Conservation (phyloP, 1,284 basidiomycete species). For the Fistulinella cinereoalba region DNA sequence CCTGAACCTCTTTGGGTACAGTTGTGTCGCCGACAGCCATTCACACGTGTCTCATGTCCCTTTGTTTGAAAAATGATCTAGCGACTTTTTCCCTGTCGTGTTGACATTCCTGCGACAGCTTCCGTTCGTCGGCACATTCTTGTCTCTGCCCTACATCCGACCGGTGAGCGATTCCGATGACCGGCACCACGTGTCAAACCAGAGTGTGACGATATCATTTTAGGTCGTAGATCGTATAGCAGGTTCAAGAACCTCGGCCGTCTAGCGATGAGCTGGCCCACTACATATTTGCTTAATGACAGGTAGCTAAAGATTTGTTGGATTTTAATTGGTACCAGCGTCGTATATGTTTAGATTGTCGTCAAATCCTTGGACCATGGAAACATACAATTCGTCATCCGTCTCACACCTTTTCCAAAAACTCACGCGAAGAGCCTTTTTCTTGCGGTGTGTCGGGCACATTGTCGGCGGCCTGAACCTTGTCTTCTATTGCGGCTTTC, state of each 20-base stretch:
- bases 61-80: constrained; percentile 37
- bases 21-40: constrained; percentile 7
- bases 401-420: constrained; percentile 5
- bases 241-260: constrained; percentile 73
- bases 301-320: constrained; percentile 13
- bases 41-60: constrained; percentile 8
- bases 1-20: constrained; percentile 96
- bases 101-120: constrained; percentile 94
- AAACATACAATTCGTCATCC: constrained; percentile 1
- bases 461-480: not conserved
- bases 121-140: constrained; percentile 85
- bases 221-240: constrained; percentile 73
- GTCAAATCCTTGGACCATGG: constrained; percentile 1
- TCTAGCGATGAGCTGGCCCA: constrained; percentile 39
- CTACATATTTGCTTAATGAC: constrained; percentile 1
- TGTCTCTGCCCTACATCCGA: constrained; percentile 85
- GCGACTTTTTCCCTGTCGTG: constrained; percentile 99
- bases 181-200: not conserved
- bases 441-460: constrained; percentile 6
- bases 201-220: constrained; percentile 5
- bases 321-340: constrained; percentile 20
- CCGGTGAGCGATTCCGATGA: constrained; percentile 43
- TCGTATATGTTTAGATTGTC: not conserved
- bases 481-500: constrained; percentile 6
- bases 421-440: constrained; percentile 8